Base-by-base conservation (phyloP, 345 rosid genomes). In the Raphanus sativus region DNA sequence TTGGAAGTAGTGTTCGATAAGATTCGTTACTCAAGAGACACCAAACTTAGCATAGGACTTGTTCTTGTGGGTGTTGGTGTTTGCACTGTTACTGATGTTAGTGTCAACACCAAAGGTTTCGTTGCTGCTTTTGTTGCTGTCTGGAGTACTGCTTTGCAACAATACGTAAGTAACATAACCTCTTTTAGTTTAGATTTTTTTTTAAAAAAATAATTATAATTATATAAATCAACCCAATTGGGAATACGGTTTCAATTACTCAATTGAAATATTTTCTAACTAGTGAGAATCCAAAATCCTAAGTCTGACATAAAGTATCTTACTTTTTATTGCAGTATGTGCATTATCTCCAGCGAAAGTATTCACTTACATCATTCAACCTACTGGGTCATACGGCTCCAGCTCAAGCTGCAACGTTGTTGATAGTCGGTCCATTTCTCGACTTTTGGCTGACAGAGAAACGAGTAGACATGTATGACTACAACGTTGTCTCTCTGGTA, bases 311-410 rank as follows among this genome's bases (percentile, higher is more conserved):
- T 42, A 8, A 15, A 34, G 25, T 45, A 17, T 61, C 4, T 77
- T 15, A 11, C 4, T 16, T 76, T 9, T 10, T 9, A 3, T 6
- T 85, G 89, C 94, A 91, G 98, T 89, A 91, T 81, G 98, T 93
- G 56, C 98, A 93, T 84, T 87, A 75, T 77, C 96, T 91, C 72
- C 97, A 88, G 67, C 40, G 91, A 54, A 89, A 86, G 77, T 91
- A 93, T 75, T 84, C 89, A 15, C 85, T 93, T 7, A 89, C 89
- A 78, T 93, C 98, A 65, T 89, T 91, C 86, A 93, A 88, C 82
- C 86, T 93, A 62, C 67, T 91, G 80, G 97, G 96, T 48, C 98
- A 93, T 81, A 93, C 96, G 24, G 97, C 97, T 75, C 98, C 97
- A 60, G 96, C 91, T 38, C 97, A 93, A 76, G 97, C 97, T 81